Base-by-base conservation (phyloP, 805 yeast genomes). In the Lipomyces japonicus region DNA sequence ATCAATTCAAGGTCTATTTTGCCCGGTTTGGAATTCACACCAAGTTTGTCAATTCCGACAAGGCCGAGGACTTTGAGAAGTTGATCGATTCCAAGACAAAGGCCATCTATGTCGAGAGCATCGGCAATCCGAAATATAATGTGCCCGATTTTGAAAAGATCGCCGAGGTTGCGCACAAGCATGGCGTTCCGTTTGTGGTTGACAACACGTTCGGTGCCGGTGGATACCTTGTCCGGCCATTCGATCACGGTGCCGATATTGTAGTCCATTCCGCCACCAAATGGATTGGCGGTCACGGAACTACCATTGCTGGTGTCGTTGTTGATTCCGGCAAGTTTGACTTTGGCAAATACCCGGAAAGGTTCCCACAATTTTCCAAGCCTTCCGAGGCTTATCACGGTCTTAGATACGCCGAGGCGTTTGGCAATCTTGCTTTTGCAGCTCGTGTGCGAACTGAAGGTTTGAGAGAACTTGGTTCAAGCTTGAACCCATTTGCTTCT, bases 191-290 rank as follows among this genome's bases (percentile, higher is more conserved):
- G 44, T 81, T 91, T 41, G 91, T 90, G 44, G 96, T 86, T 41
- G 97, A 90, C 71, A 90, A 90, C 79, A 90, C 97, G 18, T 90
- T 90, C 63, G 97, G 96, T 66, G 96, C 96, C 39, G 97, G 95
- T 70, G 97, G 97, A 43, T 89, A 71, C 74, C 78, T 86, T 62
- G 79, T 86, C 53, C 81, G 78, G 59, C 97, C 97, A 55, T 71
- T 90, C 60, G 85, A 85, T 55, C 84, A 79, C 63, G 97, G 97
- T 59, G 97, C 88, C 41, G 96, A 90, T 67, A 84, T 90, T 59
- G 84, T 91, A 30, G 85, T 85, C 19, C 96, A 90, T 69, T 89
- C 96, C 54, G 96, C 96, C 48, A 90, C 97, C 52, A 90, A 90
- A 46, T 91, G 96, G 96, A 90, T 90, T 60, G 95, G 95, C 57